Base-by-base conservation (phyloP, 2,329 filamentous ascomycete species). In the Furcasterigmium furcatum region DNA sequence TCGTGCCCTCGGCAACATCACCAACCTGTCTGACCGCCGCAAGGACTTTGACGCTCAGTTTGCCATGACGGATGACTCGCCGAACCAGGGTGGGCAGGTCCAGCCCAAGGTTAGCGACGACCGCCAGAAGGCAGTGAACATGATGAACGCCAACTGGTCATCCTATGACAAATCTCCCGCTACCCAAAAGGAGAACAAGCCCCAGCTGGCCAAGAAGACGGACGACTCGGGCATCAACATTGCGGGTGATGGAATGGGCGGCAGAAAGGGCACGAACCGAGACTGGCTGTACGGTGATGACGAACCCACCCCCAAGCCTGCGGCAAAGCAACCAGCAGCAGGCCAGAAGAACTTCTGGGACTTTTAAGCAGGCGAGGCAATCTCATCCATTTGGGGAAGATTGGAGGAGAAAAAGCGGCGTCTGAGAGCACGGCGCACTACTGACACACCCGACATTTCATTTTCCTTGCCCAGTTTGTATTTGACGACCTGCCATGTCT, bases 31-130 rank as follows among this genome's bases (percentile, higher is more conserved):
- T 59, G 80, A 85, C 63, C 85, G 88, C 45, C 76, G 74, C 58
- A 89, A 91, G 65, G 81, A 88, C 61, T 91, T 95, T 55, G 83
- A 84, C 41, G 66, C 83, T 18, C 88, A 96, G 56, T 96, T 91
- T 72, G 74, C 75, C 43, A 84, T 95, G 71, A 74, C 76, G 7
- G 90, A 95, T 61, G 73, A 82, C 34, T 81, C 82, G 49, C 80
- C 82, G 27, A 69, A 68, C 9, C 63, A 63, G 16, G 71, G 72
- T 44, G 55, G 65, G 29, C 65, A 63, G 58, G 57, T 60, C 46
- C 59, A 69, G 58, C 63, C 72, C 58, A 70, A 68, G 18, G 59
- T 82, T 18, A 64, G 76, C 43, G 76, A 81, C 44, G 79, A 82
- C 51, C 80, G 80, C 52, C 75, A 80, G 63, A 88, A 89, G 68